These are phyloP conservation scores for Durotheca rogersii DNA, from an alignment of 495 filamentous ascomycete species.

Conservation along the genomic window DNA sequence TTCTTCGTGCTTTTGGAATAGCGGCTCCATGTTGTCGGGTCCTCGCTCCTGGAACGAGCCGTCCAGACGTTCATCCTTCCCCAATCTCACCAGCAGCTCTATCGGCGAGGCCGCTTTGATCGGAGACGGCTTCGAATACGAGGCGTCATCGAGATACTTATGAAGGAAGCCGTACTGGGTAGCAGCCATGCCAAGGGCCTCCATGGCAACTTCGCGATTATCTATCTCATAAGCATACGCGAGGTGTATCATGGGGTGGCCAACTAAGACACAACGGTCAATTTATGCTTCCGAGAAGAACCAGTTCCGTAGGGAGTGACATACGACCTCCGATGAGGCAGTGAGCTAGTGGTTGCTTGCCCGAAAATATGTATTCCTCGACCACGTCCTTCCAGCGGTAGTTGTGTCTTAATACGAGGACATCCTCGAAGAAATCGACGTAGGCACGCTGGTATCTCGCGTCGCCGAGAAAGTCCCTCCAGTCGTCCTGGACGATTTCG, in stretches of 20 bases:
- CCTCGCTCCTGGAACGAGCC: constrained; percentile 60
- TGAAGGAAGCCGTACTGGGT: constrained; percentile 74
- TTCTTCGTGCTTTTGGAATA: constrained; percentile 70
- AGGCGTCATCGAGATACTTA: constrained; percentile 73
- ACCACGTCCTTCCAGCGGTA: constrained; percentile 86
- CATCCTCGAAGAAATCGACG: constrained; percentile 90
- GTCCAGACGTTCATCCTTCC: constrained; percentile 55
- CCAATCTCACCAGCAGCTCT: constrained; percentile 66
- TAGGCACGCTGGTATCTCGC: constrained; percentile 82
- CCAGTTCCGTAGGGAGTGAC: constrained; percentile 35
- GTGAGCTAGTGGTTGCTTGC: constrained; percentile 75
- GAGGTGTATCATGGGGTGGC: constrained; percentile 84
- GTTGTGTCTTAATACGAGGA: constrained; percentile 65
- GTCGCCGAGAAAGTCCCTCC: constrained; percentile 79
- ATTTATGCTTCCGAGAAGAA: constrained; percentile 1
- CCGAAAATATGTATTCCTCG: constrained; percentile 71
- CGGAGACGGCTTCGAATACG: constrained; percentile 59
- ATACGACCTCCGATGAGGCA: constrained; percentile 73
- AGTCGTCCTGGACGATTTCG: constrained; percentile 79
- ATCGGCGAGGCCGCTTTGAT: constrained; percentile 57
- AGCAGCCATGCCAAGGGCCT: constrained; percentile 70
- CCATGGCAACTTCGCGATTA: constrained; percentile 77
- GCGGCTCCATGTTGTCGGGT: constrained; percentile 60
- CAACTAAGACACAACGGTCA: constrained; percentile 62
- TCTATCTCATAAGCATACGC: constrained; percentile 84